Conservation (phyloP, 2,329 filamentous ascomycete genomes). For the Verticillium dahliae region DNA sequence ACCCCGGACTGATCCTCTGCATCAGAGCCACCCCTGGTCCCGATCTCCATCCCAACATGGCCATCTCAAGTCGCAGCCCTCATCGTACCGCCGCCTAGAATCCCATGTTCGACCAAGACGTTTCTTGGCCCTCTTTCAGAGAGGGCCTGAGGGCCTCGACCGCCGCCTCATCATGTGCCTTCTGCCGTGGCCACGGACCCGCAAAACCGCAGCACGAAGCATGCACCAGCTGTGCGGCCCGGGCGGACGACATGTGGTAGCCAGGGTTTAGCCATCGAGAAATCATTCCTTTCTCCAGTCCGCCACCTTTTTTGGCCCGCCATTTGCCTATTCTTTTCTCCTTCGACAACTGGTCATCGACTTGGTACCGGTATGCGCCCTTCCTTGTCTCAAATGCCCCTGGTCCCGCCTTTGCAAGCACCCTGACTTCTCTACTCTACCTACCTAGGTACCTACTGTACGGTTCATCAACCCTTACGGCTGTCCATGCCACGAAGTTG, state of each 20-base stretch:
- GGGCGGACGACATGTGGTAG: not conserved
- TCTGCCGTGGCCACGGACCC: not conserved
- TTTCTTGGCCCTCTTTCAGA: not conserved
- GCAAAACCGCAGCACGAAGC: not conserved
- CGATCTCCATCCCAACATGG: constrained; percentile 1
- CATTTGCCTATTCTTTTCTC: not conserved
- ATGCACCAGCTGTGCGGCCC: not conserved
- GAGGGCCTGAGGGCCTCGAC: not conserved
- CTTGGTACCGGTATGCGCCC: not conserved
- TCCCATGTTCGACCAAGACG: not conserved
- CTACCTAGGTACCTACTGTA: not conserved
- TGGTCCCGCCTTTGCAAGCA: not conserved
- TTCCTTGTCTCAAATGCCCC: not conserved
- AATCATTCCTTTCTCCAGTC: not conserved
- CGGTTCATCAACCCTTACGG: no score
- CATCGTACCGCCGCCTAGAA: constrained; percentile 1
- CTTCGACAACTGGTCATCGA: not conserved
- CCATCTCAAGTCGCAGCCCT: not conserved
- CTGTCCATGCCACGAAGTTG: not conserved
- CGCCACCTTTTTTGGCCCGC: not conserved
- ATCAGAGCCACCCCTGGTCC: constrained; percentile 2
- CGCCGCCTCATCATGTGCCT: not conserved
- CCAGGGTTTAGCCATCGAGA: not conserved
- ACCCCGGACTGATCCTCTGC: not conserved
- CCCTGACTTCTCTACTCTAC: not conserved